Percentiles rank a stretch among this genome's conserved stretches.
These are phyloP conservation scores for Microdochium nivale DNA, from an alignment of 2,329 filamentous ascomycete genomes.

Conservation along the genomic window DNA sequence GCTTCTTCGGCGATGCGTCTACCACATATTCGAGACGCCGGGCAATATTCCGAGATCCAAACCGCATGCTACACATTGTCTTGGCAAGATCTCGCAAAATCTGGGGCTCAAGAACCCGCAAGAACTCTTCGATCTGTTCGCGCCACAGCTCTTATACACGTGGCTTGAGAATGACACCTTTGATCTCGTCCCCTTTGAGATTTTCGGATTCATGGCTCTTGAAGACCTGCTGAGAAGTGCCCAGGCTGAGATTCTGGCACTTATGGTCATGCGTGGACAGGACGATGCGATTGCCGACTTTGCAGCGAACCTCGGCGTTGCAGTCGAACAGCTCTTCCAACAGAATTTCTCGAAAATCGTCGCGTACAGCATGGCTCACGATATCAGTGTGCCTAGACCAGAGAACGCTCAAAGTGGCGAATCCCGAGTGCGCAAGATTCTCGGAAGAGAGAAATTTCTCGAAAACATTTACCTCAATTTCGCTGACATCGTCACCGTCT, in stretches of 20 bases:
- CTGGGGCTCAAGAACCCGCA: conserved; percentile 58
- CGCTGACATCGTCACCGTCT: conserved; percentile 64
- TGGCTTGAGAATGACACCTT: conserved; percentile 68
- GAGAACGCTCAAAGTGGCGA: conserved; percentile 48
- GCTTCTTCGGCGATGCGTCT: conserved; percentile 76
- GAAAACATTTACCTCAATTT: conserved; percentile 61
- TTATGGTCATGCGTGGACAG: conserved; percentile 75
- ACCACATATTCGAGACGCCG: conserved; percentile 88
- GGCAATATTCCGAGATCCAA: conserved; percentile 59
- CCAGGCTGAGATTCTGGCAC: conserved; percentile 68
- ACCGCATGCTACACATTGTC: conserved; percentile 64
- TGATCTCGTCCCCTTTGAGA: conserved; percentile 68
- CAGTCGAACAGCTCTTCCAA: conserved; percentile 50
- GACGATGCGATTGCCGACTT: conserved; percentile 54
- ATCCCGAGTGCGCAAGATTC: conserved; percentile 54
- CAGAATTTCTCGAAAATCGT: conserved; percentile 68
- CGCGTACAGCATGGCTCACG: conserved; percentile 77
- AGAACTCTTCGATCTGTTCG: conserved; percentile 74
- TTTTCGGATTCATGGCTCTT: conserved; percentile 71
- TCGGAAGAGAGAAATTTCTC: conserved; percentile 60
- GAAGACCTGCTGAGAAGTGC: conserved; percentile 60
- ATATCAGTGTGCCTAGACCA: conserved; percentile 43
- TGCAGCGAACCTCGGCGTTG: conserved; percentile 44
- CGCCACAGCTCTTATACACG: conserved; percentile 81
- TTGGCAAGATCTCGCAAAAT: conserved; percentile 55